Evolutionary conservation across 1,284 basidiomycete species (phyloP), one percentile per base, ranked within the genome.

Genomic region (Fomitopsis pinicola): DNA sequence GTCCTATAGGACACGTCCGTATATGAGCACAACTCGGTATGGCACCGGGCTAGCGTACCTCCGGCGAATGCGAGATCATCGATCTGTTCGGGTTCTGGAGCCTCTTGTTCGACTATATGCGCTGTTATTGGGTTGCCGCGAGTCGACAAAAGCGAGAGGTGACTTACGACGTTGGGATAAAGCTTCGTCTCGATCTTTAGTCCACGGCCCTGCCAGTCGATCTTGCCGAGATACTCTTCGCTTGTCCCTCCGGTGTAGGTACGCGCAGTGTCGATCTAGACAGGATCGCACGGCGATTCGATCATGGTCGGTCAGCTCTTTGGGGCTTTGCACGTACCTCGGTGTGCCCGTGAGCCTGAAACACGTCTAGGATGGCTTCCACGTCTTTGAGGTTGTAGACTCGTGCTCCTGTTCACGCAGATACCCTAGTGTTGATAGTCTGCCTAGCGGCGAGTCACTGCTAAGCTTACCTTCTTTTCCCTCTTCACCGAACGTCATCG

Each of bases 301-400:
- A 8, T 9, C n/a, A 17, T 19, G 38, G 30, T 36, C 10, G 42
- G 8, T 35, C 17, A 60, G 10, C 17, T n/a, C 8, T 14, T 42
- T 36, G 38, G 19, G 5, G 44, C 22, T 42, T 0, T 8, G 15
- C n/a, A 1, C 64, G 48, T 42, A 79, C 76, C 71, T 83, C 81
- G 40, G 65, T 75, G 66, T 87, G 85, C 0, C 86, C 86, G 70
- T 87, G 85, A 7, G 76, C 73, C 36, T 79, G 77, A 70, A 87
- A 86, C 35, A 81, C 77, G 65, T 86, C 81, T 33, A 87, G 71
- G 57, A 87, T 86, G 1, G 75, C 76, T 50, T 80, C 77, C 28
- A 83, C 77, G 17, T 80, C 78, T 61, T 80, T 74, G 40, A 87
- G 63, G 63, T 82, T 77, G 65, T 83, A 77, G 5, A 86, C 80